A percentile compares a stretch with the other conserved stretches of the same genome.
Conservation (phyloP, 2,329 filamentous ascomycete genomes). For the Aschersonia sp. region DNA sequence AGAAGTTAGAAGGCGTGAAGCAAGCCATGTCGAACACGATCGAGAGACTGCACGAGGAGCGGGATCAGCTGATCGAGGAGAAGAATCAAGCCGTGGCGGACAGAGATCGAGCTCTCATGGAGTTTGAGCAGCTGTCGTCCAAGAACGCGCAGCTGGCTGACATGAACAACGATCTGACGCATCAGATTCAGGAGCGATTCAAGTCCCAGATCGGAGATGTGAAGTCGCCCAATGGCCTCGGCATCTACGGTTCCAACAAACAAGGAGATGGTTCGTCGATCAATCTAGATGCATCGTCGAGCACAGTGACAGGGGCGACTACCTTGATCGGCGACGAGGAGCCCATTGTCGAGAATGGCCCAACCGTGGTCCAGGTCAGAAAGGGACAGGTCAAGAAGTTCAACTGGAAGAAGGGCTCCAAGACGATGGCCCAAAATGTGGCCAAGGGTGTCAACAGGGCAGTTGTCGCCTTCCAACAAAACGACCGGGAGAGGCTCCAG, state of each 20-base stretch:
- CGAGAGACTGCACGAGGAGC: constrained; percentile 51
- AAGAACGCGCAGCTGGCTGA: constrained; percentile 92
- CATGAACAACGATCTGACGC: constrained; percentile 89
- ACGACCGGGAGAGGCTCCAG: constrained; percentile 39
- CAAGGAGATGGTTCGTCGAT: constrained; percentile 30
- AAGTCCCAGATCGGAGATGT: constrained; percentile 55
- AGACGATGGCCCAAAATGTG: constrained; percentile 86
- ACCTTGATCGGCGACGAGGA: constrained; percentile 56
- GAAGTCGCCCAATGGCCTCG: constrained; percentile 38
- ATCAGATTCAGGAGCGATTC: constrained; percentile 87
- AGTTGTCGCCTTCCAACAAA: constrained; percentile 57
- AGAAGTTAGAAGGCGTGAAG: constrained; percentile 51
- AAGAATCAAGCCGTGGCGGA: constrained; percentile 69
- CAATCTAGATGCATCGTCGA: constrained; percentile 35
- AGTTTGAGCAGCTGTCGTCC: constrained; percentile 86
- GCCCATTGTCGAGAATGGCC: constrained; percentile 51
- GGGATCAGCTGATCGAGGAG: constrained; percentile 73
- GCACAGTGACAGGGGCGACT: constrained; percentile 39
- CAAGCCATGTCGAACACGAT: constrained; percentile 41
- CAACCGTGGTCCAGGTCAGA: constrained; percentile 90
- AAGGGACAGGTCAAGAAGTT: constrained; percentile 94
- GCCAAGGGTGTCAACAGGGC: constrained; percentile 89
- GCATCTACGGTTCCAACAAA: constrained; percentile 41
- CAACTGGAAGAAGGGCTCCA: constrained; percentile 96
- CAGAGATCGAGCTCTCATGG: constrained; percentile 84